Conservation (phyloP, 2,329 filamentous ascomycete genomes). For the Aspergillus bombycis region DNA sequence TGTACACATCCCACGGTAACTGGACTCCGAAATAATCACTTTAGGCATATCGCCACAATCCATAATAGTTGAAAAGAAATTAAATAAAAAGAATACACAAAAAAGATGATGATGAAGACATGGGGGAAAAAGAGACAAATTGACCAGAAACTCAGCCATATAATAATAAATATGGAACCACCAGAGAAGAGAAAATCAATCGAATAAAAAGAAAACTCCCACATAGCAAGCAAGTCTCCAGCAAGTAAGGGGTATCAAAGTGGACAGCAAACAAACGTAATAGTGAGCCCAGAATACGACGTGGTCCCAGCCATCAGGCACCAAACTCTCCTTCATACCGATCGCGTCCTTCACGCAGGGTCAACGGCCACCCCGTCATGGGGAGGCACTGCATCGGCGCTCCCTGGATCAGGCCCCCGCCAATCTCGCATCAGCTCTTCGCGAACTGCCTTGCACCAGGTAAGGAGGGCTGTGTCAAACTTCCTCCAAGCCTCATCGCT, state of each 20-base stretch:
- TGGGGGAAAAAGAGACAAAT: neutral
- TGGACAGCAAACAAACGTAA: slow-evolving; percentile 24
- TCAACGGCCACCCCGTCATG: slow-evolving; percentile 23
- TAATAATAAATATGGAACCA: neutral
- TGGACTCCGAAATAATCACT: neutral
- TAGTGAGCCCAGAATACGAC: slow-evolving; percentile 19
- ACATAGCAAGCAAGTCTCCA: slow-evolving; percentile 12
- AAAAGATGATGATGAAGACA: neutral
- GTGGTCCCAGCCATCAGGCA: slow-evolving; percentile 25
- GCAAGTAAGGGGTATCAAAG: slow-evolving; percentile 29
- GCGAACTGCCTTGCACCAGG: slow-evolving; percentile 81
- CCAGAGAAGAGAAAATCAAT: neutral
- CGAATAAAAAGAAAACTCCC: slow-evolving; percentile 13
- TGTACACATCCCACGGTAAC: neutral
- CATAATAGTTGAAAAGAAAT: neutral
- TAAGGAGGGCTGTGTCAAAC: slow-evolving; percentile 80
- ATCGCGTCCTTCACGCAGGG: slow-evolving; percentile 1
- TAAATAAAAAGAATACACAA: neutral
- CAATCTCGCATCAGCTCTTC: slow-evolving; percentile 81
- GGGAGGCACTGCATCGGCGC: slow-evolving; percentile 20
- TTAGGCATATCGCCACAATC: neutral
- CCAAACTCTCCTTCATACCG: slow-evolving; percentile 9
- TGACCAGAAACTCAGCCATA: neutral
- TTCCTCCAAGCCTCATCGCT: slow-evolving; percentile 70
- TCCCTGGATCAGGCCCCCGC: slow-evolving; percentile 44